Percentiles rank a stretch among this genome's conserved stretches.
These are phyloP conservation scores for Ganoderma leucocontextum DNA, from an alignment of 1,284 basidiomycete genomes.

Conservation along the genomic window DNA sequence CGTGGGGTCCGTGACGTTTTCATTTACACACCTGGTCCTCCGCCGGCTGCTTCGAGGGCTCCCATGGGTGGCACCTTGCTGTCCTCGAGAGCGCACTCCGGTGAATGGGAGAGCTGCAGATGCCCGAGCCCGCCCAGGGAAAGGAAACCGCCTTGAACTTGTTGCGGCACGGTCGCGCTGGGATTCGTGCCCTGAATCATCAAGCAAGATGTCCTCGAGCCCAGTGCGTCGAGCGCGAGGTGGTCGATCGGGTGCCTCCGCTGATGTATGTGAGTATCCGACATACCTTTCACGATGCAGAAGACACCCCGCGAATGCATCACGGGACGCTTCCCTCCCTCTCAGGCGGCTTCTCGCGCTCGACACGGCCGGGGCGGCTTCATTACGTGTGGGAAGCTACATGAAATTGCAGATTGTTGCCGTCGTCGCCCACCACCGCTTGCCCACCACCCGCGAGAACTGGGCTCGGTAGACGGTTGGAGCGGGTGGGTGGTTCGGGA, in stretches of 20 bases:
- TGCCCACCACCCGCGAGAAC: not conserved
- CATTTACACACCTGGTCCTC: not conserved
- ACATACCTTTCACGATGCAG: not conserved
- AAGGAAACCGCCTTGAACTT: not conserved
- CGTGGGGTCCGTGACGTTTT: not conserved
- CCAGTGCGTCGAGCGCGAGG: not conserved
- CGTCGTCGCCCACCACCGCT: not conserved
- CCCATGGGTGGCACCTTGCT: not conserved
- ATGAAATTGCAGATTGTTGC: not conserved
- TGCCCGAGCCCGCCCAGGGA: not conserved
- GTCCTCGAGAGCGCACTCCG: not conserved
- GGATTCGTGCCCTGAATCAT: not conserved
- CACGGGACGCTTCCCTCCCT: not conserved
- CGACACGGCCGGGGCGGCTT: not conserved
- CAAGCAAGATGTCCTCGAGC: not conserved
- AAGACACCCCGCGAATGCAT: not conserved
- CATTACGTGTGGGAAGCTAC: not conserved
- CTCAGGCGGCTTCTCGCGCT: not conserved
- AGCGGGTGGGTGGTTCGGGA: too few species aligned
- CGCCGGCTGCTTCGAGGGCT: not conserved
- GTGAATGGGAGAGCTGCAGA: not conserved
- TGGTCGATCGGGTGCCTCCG: slow-evolving; percentile 1
- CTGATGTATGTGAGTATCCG: not conserved
- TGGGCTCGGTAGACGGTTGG: too few species aligned
- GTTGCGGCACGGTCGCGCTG: not conserved